Evolutionary conservation across 179 eudicot genomes (phyloP).

Genomic region (Beta macrorhiza): DNA sequence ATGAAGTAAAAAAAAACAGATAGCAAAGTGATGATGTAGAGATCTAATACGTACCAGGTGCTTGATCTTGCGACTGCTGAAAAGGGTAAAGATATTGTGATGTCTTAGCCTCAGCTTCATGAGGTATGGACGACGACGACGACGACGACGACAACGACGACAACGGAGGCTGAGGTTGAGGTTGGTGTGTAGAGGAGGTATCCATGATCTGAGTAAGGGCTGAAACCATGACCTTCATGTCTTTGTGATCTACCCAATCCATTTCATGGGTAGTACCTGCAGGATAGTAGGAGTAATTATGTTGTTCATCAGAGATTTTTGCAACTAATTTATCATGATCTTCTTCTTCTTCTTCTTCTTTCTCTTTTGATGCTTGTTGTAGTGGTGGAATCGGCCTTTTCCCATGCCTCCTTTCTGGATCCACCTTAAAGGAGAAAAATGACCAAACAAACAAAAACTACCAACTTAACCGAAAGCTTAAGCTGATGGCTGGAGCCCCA

Average conservation of each 20-base stretch:
- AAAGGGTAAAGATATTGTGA: not conserved
- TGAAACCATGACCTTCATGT: conserved; percentile 25
- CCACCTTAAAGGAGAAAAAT: conserved; percentile 22
- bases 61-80: not conserved
- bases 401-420: conserved; percentile 35
- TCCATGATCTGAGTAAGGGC: conserved; percentile 28
- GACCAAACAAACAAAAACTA: not conserved
- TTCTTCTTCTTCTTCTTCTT: conserved; percentile 6
- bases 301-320: not conserved
- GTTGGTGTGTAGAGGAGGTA: not conserved
- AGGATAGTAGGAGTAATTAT: not conserved
- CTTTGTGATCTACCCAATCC: conserved; percentile 14
- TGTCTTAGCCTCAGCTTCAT: not conserved
- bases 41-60: conserved; percentile 10
- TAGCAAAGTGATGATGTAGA: no score
- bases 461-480: no score
- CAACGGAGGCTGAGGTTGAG: not conserved
- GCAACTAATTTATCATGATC: not conserved
- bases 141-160: not conserved
- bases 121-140: not conserved
- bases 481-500: no score
- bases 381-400: conserved; percentile 24
- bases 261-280: not conserved
- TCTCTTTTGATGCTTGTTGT: conserved; percentile 24
- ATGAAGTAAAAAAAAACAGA: no score